Evolutionary conservation across 192 early-diverging fungal species (phyloP).

Genomic region (Hyaloraphidium curvatum): DNA sequence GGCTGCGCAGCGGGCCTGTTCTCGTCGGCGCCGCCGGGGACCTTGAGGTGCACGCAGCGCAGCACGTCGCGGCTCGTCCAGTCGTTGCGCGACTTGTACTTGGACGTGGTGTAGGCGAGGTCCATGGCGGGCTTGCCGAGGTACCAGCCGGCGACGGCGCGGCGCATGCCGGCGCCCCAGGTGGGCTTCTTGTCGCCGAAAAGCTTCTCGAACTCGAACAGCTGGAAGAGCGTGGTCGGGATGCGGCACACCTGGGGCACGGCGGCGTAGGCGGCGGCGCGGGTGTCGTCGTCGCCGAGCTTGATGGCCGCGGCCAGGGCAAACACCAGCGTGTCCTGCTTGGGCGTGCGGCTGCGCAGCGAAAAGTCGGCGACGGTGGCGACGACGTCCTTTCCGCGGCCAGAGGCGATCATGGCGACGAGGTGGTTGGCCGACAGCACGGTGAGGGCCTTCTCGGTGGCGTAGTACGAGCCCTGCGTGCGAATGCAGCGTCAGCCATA

Average conservation of each 20-base stretch:
- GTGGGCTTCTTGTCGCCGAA: not conserved
- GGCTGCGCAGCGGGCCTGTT: too few relatives aligned
- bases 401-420: not conserved
- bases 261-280: not conserved
- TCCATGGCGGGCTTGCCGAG: not conserved
- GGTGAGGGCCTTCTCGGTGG: not conserved
- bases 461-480: not conserved
- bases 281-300: not conserved
- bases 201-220: not conserved
- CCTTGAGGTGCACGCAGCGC: slow-evolving; percentile 7
- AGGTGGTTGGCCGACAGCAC: not conserved
- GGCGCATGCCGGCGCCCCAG: slow-evolving; percentile 1
- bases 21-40: too few relatives aligned
- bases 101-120: slow-evolving; percentile 9
- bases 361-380: not conserved
- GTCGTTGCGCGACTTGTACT: slow-evolving; percentile 12
- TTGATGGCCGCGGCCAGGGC: not conserved
- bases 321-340: slow-evolving; percentile 1
- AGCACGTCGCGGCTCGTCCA: slow-evolving; percentile 12
- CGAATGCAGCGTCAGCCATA: too few relatives aligned
- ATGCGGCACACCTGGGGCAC: not conserved
- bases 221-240: not conserved
- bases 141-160: slow-evolving; percentile 7
- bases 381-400: not conserved
- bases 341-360: not conserved